A percentile compares a stretch with the other conserved stretches of the same genome.
These are phyloP conservation scores for Pachysandra terminalis DNA, from an alignment of 164 flowering plant genomes.

Conservation along the genomic window DNA sequence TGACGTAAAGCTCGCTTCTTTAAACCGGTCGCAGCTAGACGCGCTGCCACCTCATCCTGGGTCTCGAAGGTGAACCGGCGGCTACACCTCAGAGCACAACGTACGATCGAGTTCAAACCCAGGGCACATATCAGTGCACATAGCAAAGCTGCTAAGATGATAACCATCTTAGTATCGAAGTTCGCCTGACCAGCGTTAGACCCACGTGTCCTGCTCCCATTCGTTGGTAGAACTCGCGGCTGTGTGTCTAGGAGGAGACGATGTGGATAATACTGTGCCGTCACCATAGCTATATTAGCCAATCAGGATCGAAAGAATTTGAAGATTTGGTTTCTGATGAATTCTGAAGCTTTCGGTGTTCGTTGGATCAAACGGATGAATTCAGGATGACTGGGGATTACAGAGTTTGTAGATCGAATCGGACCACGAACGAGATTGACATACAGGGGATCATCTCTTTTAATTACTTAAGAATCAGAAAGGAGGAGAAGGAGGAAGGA, in stretches of 20 bases:
- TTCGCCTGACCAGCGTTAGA: slow-evolving; percentile 30
- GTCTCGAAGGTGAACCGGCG: slow-evolving; percentile 33
- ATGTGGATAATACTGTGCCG: slow-evolving; percentile 4
- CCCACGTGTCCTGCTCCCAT: slow-evolving; percentile 19
- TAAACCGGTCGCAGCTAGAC: slow-evolving; percentile 40
- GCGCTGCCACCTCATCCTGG: slow-evolving; percentile 27
- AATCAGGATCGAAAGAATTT: too few relatives aligned
- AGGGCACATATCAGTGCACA: slow-evolving; percentile 68
- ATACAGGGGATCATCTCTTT: background rate
- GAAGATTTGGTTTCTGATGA: background rate
- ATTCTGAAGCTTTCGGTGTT: too few relatives aligned
- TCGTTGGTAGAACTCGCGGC: background rate
- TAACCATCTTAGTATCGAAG: slow-evolving; percentile 82
- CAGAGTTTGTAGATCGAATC: background rate
- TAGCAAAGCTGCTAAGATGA: slow-evolving; percentile 60
- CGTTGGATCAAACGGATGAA: background rate
- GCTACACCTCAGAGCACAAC: slow-evolving; percentile 53
- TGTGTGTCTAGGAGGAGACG: slow-evolving; percentile 19
- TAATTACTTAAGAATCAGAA: too few relatives aligned
- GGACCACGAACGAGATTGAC: slow-evolving; percentile 14
- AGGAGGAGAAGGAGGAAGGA: too few relatives aligned
- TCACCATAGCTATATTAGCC: background rate
- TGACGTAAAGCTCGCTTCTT: slow-evolving; percentile 45
- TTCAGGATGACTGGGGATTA: background rate
- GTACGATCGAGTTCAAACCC: slow-evolving; percentile 60